Base-by-base conservation (phyloP, 192 early-diverging fungal species). In the Polychytrium aggregatum region DNA sequence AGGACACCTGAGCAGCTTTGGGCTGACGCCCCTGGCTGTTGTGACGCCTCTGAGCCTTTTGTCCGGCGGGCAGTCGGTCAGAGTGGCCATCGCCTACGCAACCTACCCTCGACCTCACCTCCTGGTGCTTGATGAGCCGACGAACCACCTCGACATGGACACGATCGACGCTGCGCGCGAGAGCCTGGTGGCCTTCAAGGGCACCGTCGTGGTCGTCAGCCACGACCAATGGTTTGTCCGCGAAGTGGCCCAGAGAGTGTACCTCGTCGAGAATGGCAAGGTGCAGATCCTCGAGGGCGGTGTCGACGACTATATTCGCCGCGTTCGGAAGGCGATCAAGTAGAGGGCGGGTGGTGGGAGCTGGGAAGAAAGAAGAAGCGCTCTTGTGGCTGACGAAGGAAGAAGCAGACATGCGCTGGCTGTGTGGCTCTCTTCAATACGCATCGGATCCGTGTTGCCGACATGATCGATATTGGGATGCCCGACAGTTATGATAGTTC, bases 141-240 rank as follows among this genome's bases (percentile, higher is more conserved):
- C 88, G 6, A 95, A 88, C 52, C 91, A 92, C 55, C 65, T 95
- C 26, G 91, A 95, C 67, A 86, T 90, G 70, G 72, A 78, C 30
- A 86, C 88, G 2, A 84, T 88, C 43, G 74, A 85, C 27, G 79
- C 80, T 10, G 63, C 93, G 26, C 67, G 82, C 21, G 70, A 81
- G 0, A 79, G 81, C 0, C 54, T 96, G 46, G 71, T 79, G 51
- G 72, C 68, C 35, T 92, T 68, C 49, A 52, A 67, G 4, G 92
- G 90, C 1, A 79, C 83, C 1, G 71, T 92, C 5, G 60, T 93
- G 14, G 36, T 89, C 16, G 89, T 96, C 16, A 82, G 79, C 27
- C 92, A 96, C 78, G 90, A 96, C 58, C 74, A 79, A 25, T 82
- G 81, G 59, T 95, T 95, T 64, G 60, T 93, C 36, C 73, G 83